These are phyloP conservation scores for Solanum bukasovii DNA, from an alignment of 257 asterid species.

Conservation along the genomic window DNA sequence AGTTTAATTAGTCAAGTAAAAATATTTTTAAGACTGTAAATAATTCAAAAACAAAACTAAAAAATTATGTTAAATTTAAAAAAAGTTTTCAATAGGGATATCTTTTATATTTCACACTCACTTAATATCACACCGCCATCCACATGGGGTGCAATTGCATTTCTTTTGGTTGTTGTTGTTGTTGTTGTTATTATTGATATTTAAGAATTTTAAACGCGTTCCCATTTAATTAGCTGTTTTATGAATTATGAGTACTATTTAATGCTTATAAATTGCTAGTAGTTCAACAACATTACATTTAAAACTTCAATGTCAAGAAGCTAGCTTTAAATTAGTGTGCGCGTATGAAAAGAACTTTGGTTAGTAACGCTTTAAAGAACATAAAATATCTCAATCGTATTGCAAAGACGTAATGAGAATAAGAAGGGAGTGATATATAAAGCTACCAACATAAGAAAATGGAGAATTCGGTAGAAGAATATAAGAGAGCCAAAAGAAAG, in stretches of 20 bases:
- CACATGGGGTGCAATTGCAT: not conserved
- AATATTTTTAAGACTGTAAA: accelerated
- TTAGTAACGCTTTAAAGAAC: not conserved
- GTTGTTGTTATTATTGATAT: not conserved
- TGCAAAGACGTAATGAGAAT: not conserved
- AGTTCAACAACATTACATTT: not conserved
- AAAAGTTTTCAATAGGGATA: too few relatives aligned
- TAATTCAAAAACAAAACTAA: too few relatives aligned
- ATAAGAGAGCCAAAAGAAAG: not conserved
- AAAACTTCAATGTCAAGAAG: not conserved
- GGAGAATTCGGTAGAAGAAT: not conserved
- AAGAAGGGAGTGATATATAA: not conserved
- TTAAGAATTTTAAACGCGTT: not conserved
- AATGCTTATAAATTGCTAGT: not conserved
- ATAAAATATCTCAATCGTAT: not conserved
- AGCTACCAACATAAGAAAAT: not conserved
- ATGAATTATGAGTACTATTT: not conserved
- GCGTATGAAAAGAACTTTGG: not conserved
- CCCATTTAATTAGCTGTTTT: not conserved
- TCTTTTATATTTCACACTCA: not conserved
- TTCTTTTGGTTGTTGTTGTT: not conserved
- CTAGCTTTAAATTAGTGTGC: not conserved
- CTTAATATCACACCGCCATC: not conserved
- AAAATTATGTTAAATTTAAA: too few relatives aligned
- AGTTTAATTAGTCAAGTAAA: accelerated